Base-by-base conservation (phyloP, 2,329 filamentous ascomycete species). In the Phialophora tarda region DNA sequence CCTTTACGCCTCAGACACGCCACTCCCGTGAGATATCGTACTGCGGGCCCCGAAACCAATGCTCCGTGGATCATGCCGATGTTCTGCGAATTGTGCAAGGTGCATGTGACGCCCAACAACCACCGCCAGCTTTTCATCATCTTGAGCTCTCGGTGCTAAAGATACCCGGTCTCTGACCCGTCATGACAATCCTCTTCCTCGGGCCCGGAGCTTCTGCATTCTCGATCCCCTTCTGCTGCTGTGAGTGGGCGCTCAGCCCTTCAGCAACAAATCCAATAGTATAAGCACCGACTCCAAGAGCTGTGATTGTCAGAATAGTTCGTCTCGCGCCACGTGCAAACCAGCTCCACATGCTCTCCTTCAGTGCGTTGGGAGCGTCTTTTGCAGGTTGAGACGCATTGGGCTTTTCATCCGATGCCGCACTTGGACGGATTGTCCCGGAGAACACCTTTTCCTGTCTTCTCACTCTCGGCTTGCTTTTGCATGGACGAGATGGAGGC, bases 361-460 rank as follows among this genome's bases (percentile, higher is more conserved):
- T 24, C 32, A 38, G 51, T 24, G 38, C 59, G 3, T 48, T 44
- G 5, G n/a, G 21, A 28, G 23, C 11, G 21, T 21, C 38, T n/a
- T 6, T 48, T 34, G 56, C 41, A 3, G 55, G 17, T 4, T 44
- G 8, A 10, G 28, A 30, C 7, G 32, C 12, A 28, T 56, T 41
- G 2, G 24, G 21, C 4, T 47, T 28, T 6, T 51, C 54, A 12
- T 62, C 56, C 11, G 53, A n/a, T 14, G 14, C n/a, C 57, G 30
- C 60, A 56, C 44, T 64, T 17, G 64, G 63, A 14, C 62, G 69
- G 23, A 64, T 65, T 12, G 69, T 70, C 26, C 71, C 71, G 12
- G 70, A 71, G 55, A 73, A 73, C 34, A 73, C 71, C 23, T 71
- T 59, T 56, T 73, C 71, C 58, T 73, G 71, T n/a, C 71, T 62